These are phyloP conservation scores for Amphicarpaea edgeworthii DNA, from an alignment of 306 rosid species.

Conservation along the genomic window DNA sequence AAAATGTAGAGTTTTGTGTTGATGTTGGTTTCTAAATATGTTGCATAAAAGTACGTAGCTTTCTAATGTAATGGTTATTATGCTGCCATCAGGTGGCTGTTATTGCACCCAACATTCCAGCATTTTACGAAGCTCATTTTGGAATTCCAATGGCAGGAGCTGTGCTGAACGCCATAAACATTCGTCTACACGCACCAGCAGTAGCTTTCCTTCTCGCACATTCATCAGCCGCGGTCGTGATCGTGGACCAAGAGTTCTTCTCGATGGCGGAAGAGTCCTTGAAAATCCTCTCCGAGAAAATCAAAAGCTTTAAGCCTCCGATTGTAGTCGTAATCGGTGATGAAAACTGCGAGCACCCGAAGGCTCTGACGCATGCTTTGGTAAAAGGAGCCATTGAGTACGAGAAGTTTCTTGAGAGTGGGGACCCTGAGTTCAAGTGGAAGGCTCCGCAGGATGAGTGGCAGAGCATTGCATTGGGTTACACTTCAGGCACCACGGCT, in stretches of 20 bases:
- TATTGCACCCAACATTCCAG: constrained; percentile 85
- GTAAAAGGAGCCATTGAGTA: constrained; percentile 31
- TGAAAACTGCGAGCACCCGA: constrained; percentile 63
- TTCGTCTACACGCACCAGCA: constrained; percentile 5
- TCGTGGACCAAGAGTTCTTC: constrained; percentile 35
- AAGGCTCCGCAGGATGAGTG: constrained; percentile 87
- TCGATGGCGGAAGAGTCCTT: constrained; percentile 49
- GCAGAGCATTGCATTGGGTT: constrained; percentile 87
- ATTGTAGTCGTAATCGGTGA: constrained; percentile 72
- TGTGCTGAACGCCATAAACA: constrained; percentile 13
- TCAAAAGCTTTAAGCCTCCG: constrained; percentile 60
- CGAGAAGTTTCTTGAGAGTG: constrained; percentile 63
- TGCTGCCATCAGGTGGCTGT: constrained; percentile 66
- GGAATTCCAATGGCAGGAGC: constrained; percentile 42
- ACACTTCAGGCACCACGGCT: constrained; percentile 91
- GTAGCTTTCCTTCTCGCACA: constrained; percentile 28
- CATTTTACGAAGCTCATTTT: constrained; percentile 65
- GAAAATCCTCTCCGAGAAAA: constrained; percentile 61
- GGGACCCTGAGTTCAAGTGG: constrained; percentile 80
- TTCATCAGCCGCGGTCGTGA: constrained; percentile 18
- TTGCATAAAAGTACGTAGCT: neutral
- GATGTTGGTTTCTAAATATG: neutral
- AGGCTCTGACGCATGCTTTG: neutral
- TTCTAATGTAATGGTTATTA: neutral
- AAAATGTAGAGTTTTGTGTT: too few species aligned